phyloP scores from a whole-genome alignment of 306 rosid genomes.

The Sophora flavescens region DNA sequence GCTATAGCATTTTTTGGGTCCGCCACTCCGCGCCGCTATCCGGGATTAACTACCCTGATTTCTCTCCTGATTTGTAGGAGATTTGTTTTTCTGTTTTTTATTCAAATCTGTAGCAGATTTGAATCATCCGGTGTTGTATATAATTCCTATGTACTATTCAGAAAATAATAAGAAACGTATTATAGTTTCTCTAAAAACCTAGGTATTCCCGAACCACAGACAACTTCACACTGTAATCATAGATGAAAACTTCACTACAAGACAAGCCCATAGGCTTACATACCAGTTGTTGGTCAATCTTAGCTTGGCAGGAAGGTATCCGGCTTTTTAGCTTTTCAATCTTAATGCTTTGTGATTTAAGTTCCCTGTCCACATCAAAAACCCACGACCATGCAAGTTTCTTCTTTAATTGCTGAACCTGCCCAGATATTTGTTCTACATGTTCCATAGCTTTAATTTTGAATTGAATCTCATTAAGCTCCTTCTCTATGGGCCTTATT shows the following conservation, averaged over 20 bases:
- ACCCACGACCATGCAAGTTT: conserved; percentile 99
- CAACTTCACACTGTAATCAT: background rate
- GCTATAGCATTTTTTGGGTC: too few species aligned
- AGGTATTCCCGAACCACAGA: too few species aligned
- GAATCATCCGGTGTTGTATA: too few species aligned
- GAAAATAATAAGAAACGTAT: too few species aligned
- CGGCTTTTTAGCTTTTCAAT: conserved; percentile 75
- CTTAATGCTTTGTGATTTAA: conserved; percentile 55
- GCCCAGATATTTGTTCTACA: conserved; percentile 75
- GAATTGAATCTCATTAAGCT: conserved; percentile 73
- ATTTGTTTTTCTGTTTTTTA: too few species aligned
- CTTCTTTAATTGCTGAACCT: conserved; percentile 74
- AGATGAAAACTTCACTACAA: conserved; percentile 24
- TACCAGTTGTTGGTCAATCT: conserved; percentile 72
- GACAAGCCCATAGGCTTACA: conserved; percentile 34
- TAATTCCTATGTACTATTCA: too few species aligned
- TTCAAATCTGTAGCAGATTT: too few species aligned
- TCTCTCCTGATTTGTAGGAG: too few species aligned
- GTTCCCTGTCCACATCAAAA: conserved; percentile 74
- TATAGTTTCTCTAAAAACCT: too few species aligned
- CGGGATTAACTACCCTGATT: too few species aligned
- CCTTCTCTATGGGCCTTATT: conserved; percentile 82
- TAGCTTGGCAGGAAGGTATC: conserved; percentile 79
- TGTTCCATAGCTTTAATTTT: conserved; percentile 85
- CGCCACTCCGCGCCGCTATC: too few species aligned